phyloP scores from a whole-genome alignment of 2,329 filamentous ascomycete species.

The Thielaviopsis punctulata region DNA sequence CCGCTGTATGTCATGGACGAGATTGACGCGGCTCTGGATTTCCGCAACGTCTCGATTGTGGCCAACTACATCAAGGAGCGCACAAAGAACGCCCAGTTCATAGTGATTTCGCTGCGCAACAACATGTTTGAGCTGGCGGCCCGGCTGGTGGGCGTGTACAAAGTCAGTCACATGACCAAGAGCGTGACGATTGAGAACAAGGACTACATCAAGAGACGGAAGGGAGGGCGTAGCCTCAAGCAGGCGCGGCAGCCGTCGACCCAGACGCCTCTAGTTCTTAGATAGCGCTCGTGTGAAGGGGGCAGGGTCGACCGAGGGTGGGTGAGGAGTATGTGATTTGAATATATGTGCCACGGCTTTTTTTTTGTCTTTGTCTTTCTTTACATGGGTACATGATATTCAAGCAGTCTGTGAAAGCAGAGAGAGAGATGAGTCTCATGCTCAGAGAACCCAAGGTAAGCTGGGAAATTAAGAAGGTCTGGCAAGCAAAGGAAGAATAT shows the following conservation, averaged over 20 bases:
- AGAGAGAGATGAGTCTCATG: background rate
- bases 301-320: background rate
- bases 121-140: conserved; percentile 99
- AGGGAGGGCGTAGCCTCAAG: conserved; percentile 18
- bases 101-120: conserved; percentile 92
- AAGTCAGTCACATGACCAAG: conserved; percentile 98
- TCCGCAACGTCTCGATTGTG: conserved; percentile 95
- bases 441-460: no score
- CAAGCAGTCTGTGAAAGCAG: background rate
- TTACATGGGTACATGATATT: background rate
- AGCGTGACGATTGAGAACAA: conserved; percentile 76
- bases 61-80: conserved; percentile 98
- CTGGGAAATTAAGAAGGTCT: no score
- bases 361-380: background rate
- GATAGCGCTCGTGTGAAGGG: background rate
- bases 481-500: no score
- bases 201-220: conserved; percentile 45
- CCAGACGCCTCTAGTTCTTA: conserved; percentile 7
- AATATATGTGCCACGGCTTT: background rate
- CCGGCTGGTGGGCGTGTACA: conserved; percentile 90
- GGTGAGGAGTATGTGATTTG: background rate
- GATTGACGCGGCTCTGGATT: conserved; percentile 94
- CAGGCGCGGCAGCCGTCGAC: conserved; percentile 13
- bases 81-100: conserved; percentile 98
- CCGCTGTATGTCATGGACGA: conserved; percentile 99